Base-by-base conservation (phyloP, 805 yeast species). In the Ogataea trehaloabstinens region DNA sequence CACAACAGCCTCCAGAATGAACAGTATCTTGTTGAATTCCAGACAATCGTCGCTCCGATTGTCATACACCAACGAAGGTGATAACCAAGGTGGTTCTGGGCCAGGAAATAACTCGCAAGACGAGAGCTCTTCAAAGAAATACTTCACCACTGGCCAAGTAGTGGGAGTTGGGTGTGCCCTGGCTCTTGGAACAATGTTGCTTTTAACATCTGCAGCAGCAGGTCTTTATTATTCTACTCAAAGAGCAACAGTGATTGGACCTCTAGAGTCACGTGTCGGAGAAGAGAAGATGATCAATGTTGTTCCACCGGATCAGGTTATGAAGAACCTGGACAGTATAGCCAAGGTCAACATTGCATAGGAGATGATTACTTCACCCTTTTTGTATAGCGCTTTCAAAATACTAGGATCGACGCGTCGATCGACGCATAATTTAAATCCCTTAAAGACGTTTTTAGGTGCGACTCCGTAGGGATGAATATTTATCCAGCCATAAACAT, bases 111-210 rank as follows among this genome's bases (percentile, higher is more conserved):
- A 10, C 13, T 10, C 17, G 7, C 17, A n/a, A 34, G 12, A 17
- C 32, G 19, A 21, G 15, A 19, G 17, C 19, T 10, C 36, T 12
- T 42, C 39, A 13, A 13, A 27, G 6, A 22, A 35, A 10, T 46
- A 55, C 40, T 64, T 72, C 60, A 60, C 68, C 10, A 57, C 76
- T 16, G 90, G 93, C 0, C 81, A 73, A 50, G 80, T 84, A 20
- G 88, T 82, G 3, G 71, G 85, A 20, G 74, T 84, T 31, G 78
- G 85, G 0, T 67, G 82, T 29, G 93, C 89, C 0, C 65, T 81
- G 38, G 78, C 91, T 0, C 49, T 85, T 22, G 86, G 71, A 1
- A 63, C 78, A 12, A 63, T 70, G 46, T 46, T 64, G 22, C 38
- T 73, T 7, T 41, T 76, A 19, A 60, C 71, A 6, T 33, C 58